These are phyloP conservation scores for Daldinia sp. DNA, from an alignment of 2,329 filamentous ascomycete genomes.

Conservation along the genomic window DNA sequence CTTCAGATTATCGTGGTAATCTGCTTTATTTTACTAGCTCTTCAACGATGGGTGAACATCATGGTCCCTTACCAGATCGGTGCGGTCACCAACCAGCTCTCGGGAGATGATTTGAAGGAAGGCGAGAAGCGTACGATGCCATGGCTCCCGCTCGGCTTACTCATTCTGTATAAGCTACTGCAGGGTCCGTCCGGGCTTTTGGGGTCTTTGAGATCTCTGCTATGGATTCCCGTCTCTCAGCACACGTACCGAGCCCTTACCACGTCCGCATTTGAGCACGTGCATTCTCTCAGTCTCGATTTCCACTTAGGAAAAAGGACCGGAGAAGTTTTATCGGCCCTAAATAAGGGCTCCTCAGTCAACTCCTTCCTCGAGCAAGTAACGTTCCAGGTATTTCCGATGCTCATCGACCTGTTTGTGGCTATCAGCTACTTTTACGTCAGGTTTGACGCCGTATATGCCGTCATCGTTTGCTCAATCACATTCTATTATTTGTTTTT, in stretches of 20 bases:
- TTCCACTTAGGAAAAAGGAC: slow-evolving; percentile 98
- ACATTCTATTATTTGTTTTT: slow-evolving; percentile 97
- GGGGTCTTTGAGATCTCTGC: slow-evolving; percentile 81
- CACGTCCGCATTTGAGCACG: slow-evolving; percentile 96
- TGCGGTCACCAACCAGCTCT: slow-evolving; percentile 79
- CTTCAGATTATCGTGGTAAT: slow-evolving; percentile 83
- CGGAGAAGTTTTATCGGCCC: slow-evolving; percentile 91
- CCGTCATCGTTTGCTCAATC: slow-evolving; percentile 87
- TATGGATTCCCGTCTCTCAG: slow-evolving; percentile 98
- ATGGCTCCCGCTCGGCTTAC: slow-evolving; percentile 79
- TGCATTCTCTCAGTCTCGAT: slow-evolving; percentile 93
- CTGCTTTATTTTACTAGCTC: slow-evolving; percentile 83
- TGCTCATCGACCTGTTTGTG: slow-evolving; percentile 89
- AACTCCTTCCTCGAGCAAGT: slow-evolving; percentile 97
- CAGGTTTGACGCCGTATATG: slow-evolving; percentile 88
- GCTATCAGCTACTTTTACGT: slow-evolving; percentile 85
- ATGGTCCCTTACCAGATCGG: slow-evolving; percentile 86
- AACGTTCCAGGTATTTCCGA: slow-evolving; percentile 94
- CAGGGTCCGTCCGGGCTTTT: slow-evolving; percentile 91
- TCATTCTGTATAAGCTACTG: slow-evolving; percentile 82
- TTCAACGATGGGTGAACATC: slow-evolving; percentile 87
- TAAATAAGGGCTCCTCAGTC: slow-evolving; percentile 96
- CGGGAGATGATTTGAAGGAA: slow-evolving; percentile 62
- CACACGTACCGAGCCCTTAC: slow-evolving; percentile 96
- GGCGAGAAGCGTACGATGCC: slow-evolving; percentile 67